A percentile compares a stretch with the other conserved stretches of the same genome.
Conservation (phyloP, 2,329 filamentous ascomycete species). For the Epicoccum nigrum region DNA sequence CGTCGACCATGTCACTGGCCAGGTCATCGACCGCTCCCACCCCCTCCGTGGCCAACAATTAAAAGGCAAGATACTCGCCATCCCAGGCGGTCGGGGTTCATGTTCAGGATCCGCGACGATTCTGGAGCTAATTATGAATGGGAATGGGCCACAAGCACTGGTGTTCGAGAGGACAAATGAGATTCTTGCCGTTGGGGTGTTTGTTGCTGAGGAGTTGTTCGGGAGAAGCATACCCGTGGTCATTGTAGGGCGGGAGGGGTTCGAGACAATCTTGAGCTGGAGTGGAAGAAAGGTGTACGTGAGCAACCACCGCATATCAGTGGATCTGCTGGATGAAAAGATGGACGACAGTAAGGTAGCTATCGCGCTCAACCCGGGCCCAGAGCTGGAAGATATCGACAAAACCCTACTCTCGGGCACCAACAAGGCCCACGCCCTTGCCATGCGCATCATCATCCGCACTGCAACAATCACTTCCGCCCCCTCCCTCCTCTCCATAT, state of each 20-base stretch:
- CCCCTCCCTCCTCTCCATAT: constrained; percentile 44
- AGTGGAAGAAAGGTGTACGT: not conserved
- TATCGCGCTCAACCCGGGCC: too few relatives aligned
- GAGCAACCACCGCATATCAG: not conserved
- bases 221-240: constrained; percentile 51
- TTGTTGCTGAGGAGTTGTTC: constrained; percentile 53
- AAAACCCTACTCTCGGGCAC: not conserved
- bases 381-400: constrained; percentile 5
- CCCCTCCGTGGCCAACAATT: constrained; percentile 47
- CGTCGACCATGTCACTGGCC: constrained; percentile 49
- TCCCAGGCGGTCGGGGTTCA: constrained; percentile 56
- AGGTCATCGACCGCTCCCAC: constrained; percentile 54
- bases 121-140: constrained; percentile 53
- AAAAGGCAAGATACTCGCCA: constrained; percentile 48
- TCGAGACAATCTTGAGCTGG: constrained; percentile 25
- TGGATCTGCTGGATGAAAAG: not conserved
- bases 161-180: constrained; percentile 52
- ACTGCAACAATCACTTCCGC: constrained; percentile 45
- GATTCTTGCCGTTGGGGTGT: constrained; percentile 55
- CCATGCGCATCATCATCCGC: constrained; percentile 49
- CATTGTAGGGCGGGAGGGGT: constrained; percentile 21
- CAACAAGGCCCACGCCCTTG: constrained; percentile 41
- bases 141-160: constrained; percentile 48
- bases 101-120: constrained; percentile 55
- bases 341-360: not conserved